Evolutionary conservation across 768 basidiomycete species (phyloP), one percentile per base, ranked within the genome.

Genomic region (Rhodosporidiobolus sp.): DNA sequence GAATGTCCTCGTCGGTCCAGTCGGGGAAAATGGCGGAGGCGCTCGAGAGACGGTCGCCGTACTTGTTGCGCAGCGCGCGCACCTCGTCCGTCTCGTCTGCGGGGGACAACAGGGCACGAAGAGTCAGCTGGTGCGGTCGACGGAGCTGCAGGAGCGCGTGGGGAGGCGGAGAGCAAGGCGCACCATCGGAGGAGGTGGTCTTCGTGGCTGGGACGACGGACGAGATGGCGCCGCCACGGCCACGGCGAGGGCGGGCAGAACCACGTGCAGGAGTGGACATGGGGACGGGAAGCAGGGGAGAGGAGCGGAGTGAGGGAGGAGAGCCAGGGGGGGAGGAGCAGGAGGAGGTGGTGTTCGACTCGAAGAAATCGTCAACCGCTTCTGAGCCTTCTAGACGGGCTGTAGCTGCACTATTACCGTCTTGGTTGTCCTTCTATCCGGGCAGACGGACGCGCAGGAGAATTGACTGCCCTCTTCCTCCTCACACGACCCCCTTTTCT

Each of bases 1-100:
- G 62, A 50, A 75, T 38, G 60, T 73, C 72, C 50, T 77, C 71
- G 43, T 76, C 75, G 55, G 61, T 52, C 77, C 77, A 77, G 54
- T 76, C 72, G 54, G 72, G 65, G 73, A 75, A 77, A 49, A 77
- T 35, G 56, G 67, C 75, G 59, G 68, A 71, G 28, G 67, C 60
- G 14, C 62, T 64, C 56, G 53, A 28, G 22, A 76, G 66, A 60
- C 75, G 61, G 24, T 48, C 26, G n/a, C 57, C 53, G 63, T 58
- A 77, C 73, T 75, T 77, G 32, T 49, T 30, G 11, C 73, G 72
- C 46, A 77, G 70, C 48, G 43, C 56, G 48, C 58, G 63, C 60
- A 67, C 64, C 67, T 77, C 73, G 58, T 75, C 69, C 46, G 73
- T 53, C 48, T 74, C 73, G 11, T 64, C 69, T 50, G 59, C 56